Conservation (phyloP, 2,329 filamentous ascomycete species). For the Aspergillus nomiae region DNA sequence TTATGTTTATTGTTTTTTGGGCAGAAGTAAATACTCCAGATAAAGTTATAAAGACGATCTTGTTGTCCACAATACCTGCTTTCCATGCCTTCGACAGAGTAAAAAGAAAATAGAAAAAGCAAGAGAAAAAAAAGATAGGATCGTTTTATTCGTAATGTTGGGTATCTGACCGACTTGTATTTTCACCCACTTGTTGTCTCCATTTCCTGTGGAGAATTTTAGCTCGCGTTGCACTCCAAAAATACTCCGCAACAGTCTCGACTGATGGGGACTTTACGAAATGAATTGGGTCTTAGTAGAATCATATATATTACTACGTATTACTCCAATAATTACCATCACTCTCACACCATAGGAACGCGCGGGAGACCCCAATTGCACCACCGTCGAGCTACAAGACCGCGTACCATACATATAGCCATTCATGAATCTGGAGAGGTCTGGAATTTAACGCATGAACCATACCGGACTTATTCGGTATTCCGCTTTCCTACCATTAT, state of each 20-base stretch:
- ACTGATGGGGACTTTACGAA: slow-evolving; percentile 1
- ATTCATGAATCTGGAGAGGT: neutral
- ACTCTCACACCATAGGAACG: neutral
- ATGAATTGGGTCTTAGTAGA: slow-evolving; percentile 2
- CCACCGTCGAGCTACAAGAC: neutral
- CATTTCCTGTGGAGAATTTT: slow-evolving; percentile 4
- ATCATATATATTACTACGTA: slow-evolving; percentile 1
- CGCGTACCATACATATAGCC: neutral
- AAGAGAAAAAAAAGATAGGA: neutral
- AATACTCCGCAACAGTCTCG: slow-evolving; percentile 6
- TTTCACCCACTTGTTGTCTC: neutral
- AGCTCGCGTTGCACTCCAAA: slow-evolving; percentile 3
- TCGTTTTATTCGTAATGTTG: neutral
- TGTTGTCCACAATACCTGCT: neutral
- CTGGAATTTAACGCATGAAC: neutral
- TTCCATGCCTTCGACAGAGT: neutral
- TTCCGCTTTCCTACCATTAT: neutral
- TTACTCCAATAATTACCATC: neutral
- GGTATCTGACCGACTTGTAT: neutral
- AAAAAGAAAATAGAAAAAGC: neutral
- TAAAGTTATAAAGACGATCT: neutral
- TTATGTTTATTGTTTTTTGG: neutral
- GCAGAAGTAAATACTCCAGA: neutral
- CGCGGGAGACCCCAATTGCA: neutral
- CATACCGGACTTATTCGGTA: neutral